Percentiles rank a stretch among this genome's conserved stretches.
These are phyloP conservation scores for Pythium periplocum DNA, from an alignment of 352 stramenopile genomes.

Conservation along the genomic window DNA sequence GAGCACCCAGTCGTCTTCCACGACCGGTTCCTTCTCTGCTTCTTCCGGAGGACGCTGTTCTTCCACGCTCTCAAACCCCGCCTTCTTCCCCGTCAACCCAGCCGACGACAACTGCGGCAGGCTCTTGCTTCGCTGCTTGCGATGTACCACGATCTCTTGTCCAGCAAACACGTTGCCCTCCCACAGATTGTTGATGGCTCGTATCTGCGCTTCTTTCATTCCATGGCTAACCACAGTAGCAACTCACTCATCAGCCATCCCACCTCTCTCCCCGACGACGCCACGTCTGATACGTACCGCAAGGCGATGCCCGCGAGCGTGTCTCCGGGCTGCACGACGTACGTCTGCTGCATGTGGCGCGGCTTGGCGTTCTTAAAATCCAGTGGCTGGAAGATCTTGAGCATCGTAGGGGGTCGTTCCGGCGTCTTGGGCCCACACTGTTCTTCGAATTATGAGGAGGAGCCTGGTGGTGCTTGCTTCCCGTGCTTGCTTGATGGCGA, in stretches of 20 bases:
- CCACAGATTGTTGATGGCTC: slow-evolving; percentile 47
- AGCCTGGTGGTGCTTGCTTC: too few species aligned
- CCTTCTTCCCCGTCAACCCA: neutral
- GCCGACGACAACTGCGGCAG: slow-evolving; percentile 22
- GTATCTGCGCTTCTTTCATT: slow-evolving; percentile 43
- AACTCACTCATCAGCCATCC: neutral
- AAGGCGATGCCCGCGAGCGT: slow-evolving; percentile 38
- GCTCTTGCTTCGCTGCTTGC: slow-evolving; percentile 41
- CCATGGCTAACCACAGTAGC: slow-evolving; percentile 25
- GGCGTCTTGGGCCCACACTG: neutral
- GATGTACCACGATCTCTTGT: slow-evolving; percentile 35
- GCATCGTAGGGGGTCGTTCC: slow-evolving; percentile 12
- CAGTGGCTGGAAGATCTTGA: slow-evolving; percentile 33
- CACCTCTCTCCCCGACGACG: neutral
- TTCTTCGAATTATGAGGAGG: neutral
- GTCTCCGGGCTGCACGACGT: slow-evolving; percentile 37
- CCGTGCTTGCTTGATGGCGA: too few species aligned
- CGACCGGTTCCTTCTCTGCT: slow-evolving; percentile 13
- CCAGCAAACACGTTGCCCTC: slow-evolving; percentile 31
- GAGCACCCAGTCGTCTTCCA: slow-evolving; percentile 3
- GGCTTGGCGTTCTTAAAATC: slow-evolving; percentile 24
- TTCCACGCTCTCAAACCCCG: too few species aligned
- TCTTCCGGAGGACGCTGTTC: neutral
- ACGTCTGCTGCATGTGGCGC: slow-evolving; percentile 13
- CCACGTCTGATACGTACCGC: slow-evolving; percentile 12